phyloP scores from a whole-genome alignment of 352 stramenopile species.

The Phytophthora ohioensis region DNA sequence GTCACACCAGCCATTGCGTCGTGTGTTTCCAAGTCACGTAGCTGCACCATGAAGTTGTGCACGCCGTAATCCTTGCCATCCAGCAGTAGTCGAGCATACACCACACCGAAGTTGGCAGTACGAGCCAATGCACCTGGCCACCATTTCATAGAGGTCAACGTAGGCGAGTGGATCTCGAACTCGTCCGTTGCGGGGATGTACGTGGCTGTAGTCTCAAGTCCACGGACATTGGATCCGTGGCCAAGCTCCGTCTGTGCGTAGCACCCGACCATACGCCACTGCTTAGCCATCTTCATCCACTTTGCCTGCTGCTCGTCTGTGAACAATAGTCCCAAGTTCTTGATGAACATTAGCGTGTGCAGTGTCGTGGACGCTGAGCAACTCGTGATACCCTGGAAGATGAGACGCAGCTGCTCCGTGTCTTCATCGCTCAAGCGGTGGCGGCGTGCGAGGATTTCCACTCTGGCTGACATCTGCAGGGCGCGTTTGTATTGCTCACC shows the following conservation, averaged over 20 bases:
- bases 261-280: conserved; percentile 80
- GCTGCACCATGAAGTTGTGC: conserved; percentile 97
- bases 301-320: conserved; percentile 71
- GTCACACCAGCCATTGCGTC: conserved; percentile 58
- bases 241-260: conserved; percentile 92
- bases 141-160: conserved; percentile 95
- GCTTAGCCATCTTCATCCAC: conserved; percentile 78
- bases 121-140: conserved; percentile 96
- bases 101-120: conserved; percentile 92
- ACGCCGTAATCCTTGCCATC: conserved; percentile 90
- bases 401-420: conserved; percentile 57
- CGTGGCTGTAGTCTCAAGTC: conserved; percentile 95
- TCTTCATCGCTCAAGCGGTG: conserved; percentile 66
- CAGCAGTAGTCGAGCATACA: conserved; percentile 91
- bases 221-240: conserved; percentile 89
- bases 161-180: conserved; percentile 96
- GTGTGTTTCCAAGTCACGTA: conserved; percentile 91
- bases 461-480: conserved; percentile 62
- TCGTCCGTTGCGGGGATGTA: conserved; percentile 91
- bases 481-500: conserved; percentile 66
- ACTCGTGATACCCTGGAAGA: conserved; percentile 66
- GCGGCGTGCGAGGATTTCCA: conserved; percentile 66
- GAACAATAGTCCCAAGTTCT: conserved; percentile 68
- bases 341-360: conserved; percentile 82
- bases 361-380: conserved; percentile 67